Evolutionary conservation across 2,329 filamentous ascomycete species (phyloP).

Genomic region (Alternaria sp.): DNA sequence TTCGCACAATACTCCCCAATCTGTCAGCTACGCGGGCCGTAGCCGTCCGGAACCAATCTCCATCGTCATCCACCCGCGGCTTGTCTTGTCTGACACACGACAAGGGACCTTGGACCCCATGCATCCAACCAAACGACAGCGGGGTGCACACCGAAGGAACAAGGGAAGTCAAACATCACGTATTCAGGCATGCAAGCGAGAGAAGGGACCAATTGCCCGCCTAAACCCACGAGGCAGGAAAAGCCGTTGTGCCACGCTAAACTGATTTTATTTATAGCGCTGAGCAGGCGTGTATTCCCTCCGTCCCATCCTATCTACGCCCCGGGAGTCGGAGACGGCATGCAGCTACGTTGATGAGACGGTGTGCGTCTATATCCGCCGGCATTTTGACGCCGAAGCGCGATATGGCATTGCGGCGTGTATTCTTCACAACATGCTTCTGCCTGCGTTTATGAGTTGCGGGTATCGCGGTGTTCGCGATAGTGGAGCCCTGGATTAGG

Average conservation of each 20-base stretch:
- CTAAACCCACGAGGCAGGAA: constrained; percentile 25
- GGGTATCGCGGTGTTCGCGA: constrained; percentile 5
- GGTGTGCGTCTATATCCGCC: background rate
- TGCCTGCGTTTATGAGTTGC: background rate
- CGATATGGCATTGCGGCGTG: background rate
- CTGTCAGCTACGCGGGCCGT: constrained; percentile 14
- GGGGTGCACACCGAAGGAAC: constrained; percentile 15
- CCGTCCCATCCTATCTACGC: background rate
- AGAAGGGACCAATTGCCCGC: constrained; percentile 9
- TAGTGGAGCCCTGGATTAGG: constrained; percentile 8
- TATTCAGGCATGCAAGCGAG: constrained; percentile 10
- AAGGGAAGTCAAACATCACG: constrained; percentile 14
- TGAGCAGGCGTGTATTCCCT: constrained; percentile 8
- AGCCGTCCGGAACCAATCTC: constrained; percentile 13
- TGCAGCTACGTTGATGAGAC: background rate
- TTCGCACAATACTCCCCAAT: constrained; percentile 22
- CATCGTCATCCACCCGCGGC: constrained; percentile 1
- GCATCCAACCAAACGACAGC: constrained; percentile 15
- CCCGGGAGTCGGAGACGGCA: constrained; percentile 1
- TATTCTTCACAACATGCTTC: background rate
- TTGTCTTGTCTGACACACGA: constrained; percentile 19
- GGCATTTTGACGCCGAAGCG: background rate
- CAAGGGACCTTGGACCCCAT: constrained; percentile 2
- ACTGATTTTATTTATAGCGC: constrained; percentile 13
- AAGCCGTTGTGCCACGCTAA: constrained; percentile 32